Conservation (phyloP, 2,329 filamentous ascomycete genomes). For the Cytospora piceicola region DNA sequence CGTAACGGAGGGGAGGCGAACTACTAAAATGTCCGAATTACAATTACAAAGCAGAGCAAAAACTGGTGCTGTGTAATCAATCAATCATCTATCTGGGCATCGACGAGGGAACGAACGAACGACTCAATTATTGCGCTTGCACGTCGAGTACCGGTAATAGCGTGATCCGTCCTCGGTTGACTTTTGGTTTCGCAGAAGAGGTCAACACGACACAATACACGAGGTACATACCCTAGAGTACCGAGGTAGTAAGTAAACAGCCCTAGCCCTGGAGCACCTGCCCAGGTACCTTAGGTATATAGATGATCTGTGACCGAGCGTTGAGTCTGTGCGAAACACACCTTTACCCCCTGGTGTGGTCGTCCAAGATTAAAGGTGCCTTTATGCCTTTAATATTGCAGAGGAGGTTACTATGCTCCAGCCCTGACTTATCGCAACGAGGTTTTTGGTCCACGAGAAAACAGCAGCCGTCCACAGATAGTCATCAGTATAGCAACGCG, state of each 20-base stretch:
- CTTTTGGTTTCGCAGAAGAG: no score
- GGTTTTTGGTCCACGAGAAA: no score
- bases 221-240: no score
- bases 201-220: no score
- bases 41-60: conserved; percentile 29
- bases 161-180: no score
- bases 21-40: conserved; percentile 12
- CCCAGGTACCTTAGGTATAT: no score
- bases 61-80: conserved; percentile 10
- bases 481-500: neutral
- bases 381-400: neutral
- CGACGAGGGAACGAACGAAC: no score
- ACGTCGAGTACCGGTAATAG: no score
- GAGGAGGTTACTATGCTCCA: neutral
- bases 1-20: conserved; percentile 9
- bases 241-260: no score
- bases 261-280: no score
- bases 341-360: neutral
- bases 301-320: neutral
- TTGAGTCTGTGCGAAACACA: neutral
- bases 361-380: neutral
- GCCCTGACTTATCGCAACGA: neutral
- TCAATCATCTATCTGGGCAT: neutral
- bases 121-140: no score
- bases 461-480: neutral